phyloP scores from a whole-genome alignment of 441 rosid genomes.

The Erysimum cheiri region DNA sequence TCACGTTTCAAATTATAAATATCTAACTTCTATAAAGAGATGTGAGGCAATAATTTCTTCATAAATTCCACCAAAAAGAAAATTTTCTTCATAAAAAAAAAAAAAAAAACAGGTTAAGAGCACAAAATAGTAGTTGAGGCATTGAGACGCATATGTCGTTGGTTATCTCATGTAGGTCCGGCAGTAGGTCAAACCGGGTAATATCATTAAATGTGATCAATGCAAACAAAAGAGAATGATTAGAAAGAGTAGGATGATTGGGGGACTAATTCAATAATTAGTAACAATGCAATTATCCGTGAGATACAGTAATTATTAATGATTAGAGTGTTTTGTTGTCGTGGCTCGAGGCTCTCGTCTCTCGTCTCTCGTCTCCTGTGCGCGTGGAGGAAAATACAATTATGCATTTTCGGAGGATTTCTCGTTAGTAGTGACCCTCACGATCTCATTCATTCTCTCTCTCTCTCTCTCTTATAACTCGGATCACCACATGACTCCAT shows the following conservation, averaged over 20 bases:
- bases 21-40: no score
- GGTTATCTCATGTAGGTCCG: neutral
- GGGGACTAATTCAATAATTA: neutral
- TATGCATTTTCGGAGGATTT: conserved; percentile 8
- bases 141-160: neutral
- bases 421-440: conserved; percentile 43
- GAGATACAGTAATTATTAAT: no score
- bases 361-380: conserved; percentile 7
- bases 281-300: no score
- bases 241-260: neutral
- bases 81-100: no score
- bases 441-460: conserved; percentile 32
- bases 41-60: no score
- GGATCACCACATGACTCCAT: conserved; percentile 76
- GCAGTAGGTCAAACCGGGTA: neutral
- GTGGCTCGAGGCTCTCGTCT: conserved; percentile 46
- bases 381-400: conserved; percentile 43
- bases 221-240: neutral
- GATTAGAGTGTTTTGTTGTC: conserved; percentile 29
- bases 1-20: no score
- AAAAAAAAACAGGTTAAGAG: no score
- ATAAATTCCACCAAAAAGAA: no score
- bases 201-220: neutral
- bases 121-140: no score
- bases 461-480: conserved; percentile 45